phyloP scores from a whole-genome alignment of 169 alveolate species.

The Cryptosporidium ryanae region DNA sequence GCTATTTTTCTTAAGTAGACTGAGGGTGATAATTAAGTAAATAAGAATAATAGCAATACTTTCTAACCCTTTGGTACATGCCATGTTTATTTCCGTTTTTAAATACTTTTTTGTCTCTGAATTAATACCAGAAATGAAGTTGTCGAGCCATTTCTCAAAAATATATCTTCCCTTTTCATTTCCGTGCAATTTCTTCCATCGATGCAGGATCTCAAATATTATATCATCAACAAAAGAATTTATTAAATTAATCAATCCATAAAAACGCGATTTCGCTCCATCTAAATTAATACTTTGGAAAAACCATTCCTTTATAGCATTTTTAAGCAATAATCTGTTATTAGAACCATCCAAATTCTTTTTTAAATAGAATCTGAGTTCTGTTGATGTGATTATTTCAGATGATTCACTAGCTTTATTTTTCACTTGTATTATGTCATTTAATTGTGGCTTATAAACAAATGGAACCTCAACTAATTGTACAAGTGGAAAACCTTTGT shows the following conservation, averaged over 20 bases:
- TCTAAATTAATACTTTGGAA: background rate
- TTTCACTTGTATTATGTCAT: background rate
- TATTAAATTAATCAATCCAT: constrained; percentile 13
- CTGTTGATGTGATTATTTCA: constrained; percentile 56
- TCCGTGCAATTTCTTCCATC: constrained; percentile 42
- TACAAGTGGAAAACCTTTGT: constrained; percentile 29
- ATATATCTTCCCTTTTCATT: constrained; percentile 17
- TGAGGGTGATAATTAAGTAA: constrained; percentile 11
- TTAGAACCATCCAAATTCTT: constrained; percentile 10
- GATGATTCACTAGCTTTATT: background rate
- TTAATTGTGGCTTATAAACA: constrained; percentile 66
- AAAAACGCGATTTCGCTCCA: background rate
- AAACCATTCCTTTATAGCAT: background rate
- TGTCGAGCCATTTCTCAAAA: constrained; percentile 35
- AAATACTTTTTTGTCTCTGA: background rate
- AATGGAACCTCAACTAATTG: constrained; percentile 71
- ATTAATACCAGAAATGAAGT: background rate
- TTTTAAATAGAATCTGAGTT: constrained; percentile 24
- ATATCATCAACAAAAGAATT: constrained; percentile 55
- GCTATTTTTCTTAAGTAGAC: constrained; percentile 15
- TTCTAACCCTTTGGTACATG: constrained; percentile 1
- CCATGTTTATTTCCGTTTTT: too few species aligned
- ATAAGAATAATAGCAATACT: constrained; percentile 17
- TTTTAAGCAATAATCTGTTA: constrained; percentile 3
- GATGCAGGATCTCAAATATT: constrained; percentile 27